These are phyloP conservation scores for Aspergillus cavernicola DNA, from an alignment of 495 filamentous ascomycete species.

Conservation along the genomic window DNA sequence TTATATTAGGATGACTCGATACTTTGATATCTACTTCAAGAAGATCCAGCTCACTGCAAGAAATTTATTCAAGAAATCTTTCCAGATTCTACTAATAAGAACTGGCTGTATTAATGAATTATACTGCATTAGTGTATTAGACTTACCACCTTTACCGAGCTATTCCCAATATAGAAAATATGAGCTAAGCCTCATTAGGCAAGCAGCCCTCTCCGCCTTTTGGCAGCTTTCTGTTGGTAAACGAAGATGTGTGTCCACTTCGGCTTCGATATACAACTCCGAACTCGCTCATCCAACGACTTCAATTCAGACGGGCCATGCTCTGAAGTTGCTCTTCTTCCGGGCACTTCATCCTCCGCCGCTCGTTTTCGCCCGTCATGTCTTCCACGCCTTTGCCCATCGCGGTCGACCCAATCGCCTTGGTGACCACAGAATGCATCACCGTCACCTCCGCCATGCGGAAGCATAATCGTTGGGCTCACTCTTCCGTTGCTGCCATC, in stretches of 20 bases:
- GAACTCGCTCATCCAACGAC: background rate
- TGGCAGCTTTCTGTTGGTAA: background rate
- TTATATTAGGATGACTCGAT: too few species aligned
- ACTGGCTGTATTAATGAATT: too few species aligned
- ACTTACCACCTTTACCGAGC: too few species aligned
- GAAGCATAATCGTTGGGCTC: slow-evolving; percentile 93
- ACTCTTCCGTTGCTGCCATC: slow-evolving; percentile 95
- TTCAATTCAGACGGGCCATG: slow-evolving; percentile 15
- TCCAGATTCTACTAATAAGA: too few species aligned
- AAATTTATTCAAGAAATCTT: too few species aligned
- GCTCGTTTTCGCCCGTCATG: slow-evolving; percentile 12
- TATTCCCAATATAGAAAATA: too few species aligned
- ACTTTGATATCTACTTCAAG: too few species aligned
- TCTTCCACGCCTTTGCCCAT: slow-evolving; percentile 52
- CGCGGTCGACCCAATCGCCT: slow-evolving; percentile 87
- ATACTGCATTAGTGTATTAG: too few species aligned
- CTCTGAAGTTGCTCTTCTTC: slow-evolving; percentile 15
- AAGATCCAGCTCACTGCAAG: too few species aligned
- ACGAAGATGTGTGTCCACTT: slow-evolving; percentile 8
- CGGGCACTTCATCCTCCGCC: slow-evolving; percentile 13
- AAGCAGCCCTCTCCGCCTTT: slow-evolving; percentile 12
- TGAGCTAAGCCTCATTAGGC: slow-evolving; percentile 12
- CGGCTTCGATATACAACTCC: background rate
- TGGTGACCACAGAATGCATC: slow-evolving; percentile 99
- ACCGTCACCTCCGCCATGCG: slow-evolving; percentile 97